Conservation (phyloP, 2,329 filamentous ascomycete genomes). For the Verticillium isaacii region DNA sequence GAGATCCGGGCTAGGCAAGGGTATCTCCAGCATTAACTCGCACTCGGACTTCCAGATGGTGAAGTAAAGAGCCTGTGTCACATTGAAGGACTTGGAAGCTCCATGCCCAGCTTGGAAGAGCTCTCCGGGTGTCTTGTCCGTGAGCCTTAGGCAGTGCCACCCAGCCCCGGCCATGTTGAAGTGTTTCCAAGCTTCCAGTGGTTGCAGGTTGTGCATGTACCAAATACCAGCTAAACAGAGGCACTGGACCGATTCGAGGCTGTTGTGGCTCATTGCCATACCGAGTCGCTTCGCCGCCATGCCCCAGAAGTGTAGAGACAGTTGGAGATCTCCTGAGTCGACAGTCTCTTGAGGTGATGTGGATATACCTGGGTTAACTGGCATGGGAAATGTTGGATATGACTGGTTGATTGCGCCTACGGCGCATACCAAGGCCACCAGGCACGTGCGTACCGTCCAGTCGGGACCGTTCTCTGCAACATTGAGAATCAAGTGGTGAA, state of each 20-base stretch:
- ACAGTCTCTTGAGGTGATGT: not conserved
- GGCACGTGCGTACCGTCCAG: constrained; percentile 11
- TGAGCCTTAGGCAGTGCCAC: constrained; percentile 6
- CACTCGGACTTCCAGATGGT: constrained; percentile 11
- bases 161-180: constrained; percentile 11
- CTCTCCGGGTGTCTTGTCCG: not conserved
- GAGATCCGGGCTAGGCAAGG: not conserved
- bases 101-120: not conserved
- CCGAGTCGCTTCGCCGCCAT: constrained; percentile 12
- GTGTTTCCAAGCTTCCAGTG: constrained; percentile 12
- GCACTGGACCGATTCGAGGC: constrained; percentile 10
- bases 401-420: constrained; percentile 8
- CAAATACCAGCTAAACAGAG: constrained; percentile 11
- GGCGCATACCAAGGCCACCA: constrained; percentile 10
- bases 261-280: constrained; percentile 10
- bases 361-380: not conserved
- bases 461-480: constrained; percentile 13
- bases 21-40: not conserved
- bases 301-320: constrained; percentile 9
- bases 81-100: not conserved
- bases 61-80: constrained; percentile 10
- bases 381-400: not conserved
- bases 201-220: constrained; percentile 14
- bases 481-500: not conserved
- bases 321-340: constrained; percentile 1